Conservation (phyloP, 306 rosid species). For the Oemleria cerasiformis region DNA sequence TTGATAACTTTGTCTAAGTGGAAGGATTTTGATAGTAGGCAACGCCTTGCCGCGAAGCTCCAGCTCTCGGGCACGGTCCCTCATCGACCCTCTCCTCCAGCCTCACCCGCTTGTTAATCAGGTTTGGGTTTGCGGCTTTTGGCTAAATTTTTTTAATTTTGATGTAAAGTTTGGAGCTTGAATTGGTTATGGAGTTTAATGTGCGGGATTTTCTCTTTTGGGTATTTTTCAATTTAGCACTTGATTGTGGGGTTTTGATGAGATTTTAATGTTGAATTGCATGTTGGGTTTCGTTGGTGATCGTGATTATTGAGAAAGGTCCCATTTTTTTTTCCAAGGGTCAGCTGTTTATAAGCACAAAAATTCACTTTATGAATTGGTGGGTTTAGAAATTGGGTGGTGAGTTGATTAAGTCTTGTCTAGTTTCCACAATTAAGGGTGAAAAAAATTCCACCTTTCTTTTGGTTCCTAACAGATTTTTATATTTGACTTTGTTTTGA, state of each 20-base stretch:
- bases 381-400: no score
- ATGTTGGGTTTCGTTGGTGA: conserved; percentile 3
- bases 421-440: no score
- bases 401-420: no score
- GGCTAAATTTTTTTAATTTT: background rate
- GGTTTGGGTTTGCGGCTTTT: conserved; percentile 31
- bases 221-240: conserved; percentile 1
- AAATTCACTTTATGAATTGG: no score
- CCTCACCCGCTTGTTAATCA: conserved; percentile 86
- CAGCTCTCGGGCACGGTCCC: conserved; percentile 81
- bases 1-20: no score
- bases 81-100: conserved; percentile 81
- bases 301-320: background rate
- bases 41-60: conserved; percentile 71
- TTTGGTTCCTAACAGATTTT: no score
- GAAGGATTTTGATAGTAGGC: no score
- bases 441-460: no score
- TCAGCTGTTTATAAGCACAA: no score
- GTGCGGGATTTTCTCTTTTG: background rate
- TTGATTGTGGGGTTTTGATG: conserved; percentile 1
- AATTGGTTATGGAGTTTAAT: background rate
- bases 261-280: background rate
- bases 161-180: background rate
- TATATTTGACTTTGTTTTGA: no score
- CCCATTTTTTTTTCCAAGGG: background rate